Evolutionary conservation across 2,329 filamentous ascomycete species (phyloP).

Genomic region (Dothideomycetes sp.): DNA sequence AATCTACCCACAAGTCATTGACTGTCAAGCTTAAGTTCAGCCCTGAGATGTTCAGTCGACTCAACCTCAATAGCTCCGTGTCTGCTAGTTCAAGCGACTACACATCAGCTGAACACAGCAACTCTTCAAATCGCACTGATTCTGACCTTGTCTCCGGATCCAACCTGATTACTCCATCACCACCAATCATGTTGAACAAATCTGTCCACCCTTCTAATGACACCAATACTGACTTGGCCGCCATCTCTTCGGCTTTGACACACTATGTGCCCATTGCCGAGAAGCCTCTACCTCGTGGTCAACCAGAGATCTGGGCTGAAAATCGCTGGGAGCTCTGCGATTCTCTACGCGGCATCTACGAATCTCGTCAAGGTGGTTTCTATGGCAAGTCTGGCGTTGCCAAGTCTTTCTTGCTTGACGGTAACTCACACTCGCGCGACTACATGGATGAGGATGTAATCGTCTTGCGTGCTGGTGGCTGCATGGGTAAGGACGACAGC

Average conservation of each 20-base stretch:
- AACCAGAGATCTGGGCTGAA: conserved; percentile 49
- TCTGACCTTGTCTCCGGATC: too few species aligned
- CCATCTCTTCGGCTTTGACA: conserved; percentile 16
- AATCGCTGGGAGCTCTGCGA: conserved; percentile 54
- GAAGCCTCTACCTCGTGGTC: conserved; percentile 27
- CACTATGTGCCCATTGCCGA: conserved; percentile 18
- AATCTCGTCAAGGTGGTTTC: conserved; percentile 49
- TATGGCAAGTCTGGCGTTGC: conserved; percentile 45
- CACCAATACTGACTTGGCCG: not conserved
- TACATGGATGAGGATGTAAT: conserved; percentile 53
- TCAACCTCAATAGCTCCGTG: too few species aligned
- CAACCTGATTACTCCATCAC: not conserved
- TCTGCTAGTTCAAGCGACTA: too few species aligned
- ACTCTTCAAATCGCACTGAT: too few species aligned
- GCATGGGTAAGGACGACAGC: conserved; percentile 37
- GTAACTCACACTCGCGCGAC: conserved; percentile 45
- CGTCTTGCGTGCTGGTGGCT: conserved; percentile 54
- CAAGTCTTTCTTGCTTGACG: conserved; percentile 52
- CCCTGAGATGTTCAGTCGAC: too few species aligned
- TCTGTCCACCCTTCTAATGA: not conserved
- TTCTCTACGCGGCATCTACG: conserved; percentile 50
- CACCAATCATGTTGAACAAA: not conserved
- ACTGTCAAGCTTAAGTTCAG: too few species aligned
- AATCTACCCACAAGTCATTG: too few species aligned
- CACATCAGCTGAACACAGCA: too few species aligned